Conservation (phyloP, 2,329 filamentous ascomycete genomes). For the Escovopsis weberi region DNA sequence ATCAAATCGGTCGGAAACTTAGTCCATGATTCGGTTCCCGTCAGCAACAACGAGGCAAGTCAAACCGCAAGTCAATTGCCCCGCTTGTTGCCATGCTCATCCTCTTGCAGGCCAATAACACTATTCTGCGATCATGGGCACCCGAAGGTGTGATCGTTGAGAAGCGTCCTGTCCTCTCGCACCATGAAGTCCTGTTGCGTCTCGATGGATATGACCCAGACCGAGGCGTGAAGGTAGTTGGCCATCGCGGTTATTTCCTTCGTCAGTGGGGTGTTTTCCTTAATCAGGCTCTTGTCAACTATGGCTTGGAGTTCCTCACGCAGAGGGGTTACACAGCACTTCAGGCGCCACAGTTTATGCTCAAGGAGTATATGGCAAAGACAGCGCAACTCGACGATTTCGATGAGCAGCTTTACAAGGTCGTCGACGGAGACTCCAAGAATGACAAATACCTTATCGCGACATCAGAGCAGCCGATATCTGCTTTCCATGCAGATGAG, state of each 20-base stretch:
- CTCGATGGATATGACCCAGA: conserved; percentile 88
- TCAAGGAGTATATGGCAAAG: conserved; percentile 92
- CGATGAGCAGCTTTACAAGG: conserved; percentile 96
- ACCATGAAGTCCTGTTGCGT: conserved; percentile 83
- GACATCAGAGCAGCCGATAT: conserved; percentile 90
- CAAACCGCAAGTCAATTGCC: not conserved
- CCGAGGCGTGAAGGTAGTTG: conserved; percentile 84
- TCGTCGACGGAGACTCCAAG: conserved; percentile 71
- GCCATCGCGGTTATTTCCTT: conserved; percentile 87
- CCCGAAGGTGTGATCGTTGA: conserved; percentile 61
- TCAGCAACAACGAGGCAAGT: conserved; percentile 63
- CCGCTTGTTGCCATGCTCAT: not conserved
- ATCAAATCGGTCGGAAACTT: conserved; percentile 57
- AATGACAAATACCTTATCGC: conserved; percentile 72
- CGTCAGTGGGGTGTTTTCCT: conserved; percentile 80
- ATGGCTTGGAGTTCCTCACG: conserved; percentile 79
- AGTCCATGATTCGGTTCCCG: conserved; percentile 75
- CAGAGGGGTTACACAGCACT: conserved; percentile 68
- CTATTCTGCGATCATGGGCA: conserved; percentile 60
- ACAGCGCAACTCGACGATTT: conserved; percentile 95
- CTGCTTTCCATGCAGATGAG: conserved; percentile 81
- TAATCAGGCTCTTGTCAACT: conserved; percentile 89
- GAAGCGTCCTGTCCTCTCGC: conserved; percentile 68
- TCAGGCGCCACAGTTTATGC: conserved; percentile 87
- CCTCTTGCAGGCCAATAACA: conserved; percentile 55